Conservation (phyloP, 176 grass and related monocot species). For the Avena sativa region DNA sequence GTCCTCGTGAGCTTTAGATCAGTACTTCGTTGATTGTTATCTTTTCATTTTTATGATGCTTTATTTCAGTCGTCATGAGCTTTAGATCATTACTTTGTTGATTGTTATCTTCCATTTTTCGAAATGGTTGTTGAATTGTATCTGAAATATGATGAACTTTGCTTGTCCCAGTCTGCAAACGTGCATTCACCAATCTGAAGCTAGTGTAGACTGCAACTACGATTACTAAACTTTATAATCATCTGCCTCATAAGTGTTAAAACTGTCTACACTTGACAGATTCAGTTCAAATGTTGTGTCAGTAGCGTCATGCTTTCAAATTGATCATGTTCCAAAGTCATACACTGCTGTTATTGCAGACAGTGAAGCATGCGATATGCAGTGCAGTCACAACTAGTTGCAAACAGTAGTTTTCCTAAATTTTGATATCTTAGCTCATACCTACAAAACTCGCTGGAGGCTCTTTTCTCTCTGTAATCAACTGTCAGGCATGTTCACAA, state of each 20-base stretch:
- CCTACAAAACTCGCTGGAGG: not conserved
- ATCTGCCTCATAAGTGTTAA: not conserved
- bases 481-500: not conserved
- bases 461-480: not conserved
- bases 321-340: not conserved
- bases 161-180: not conserved
- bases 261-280: not conserved
- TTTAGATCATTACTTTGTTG: too few relatives aligned
- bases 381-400: too few relatives aligned
- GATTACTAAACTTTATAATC: not conserved
- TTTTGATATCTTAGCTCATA: not conserved
- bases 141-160: not conserved
- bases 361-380: too few relatives aligned
- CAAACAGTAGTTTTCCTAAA: too few relatives aligned
- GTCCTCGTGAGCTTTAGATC: too few relatives aligned
- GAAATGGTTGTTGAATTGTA: too few relatives aligned
- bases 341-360: too few relatives aligned
- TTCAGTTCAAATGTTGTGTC: not conserved
- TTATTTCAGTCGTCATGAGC: too few relatives aligned
- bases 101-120: too few relatives aligned
- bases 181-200: not conserved
- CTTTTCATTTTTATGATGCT: too few relatives aligned
- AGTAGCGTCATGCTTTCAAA: not conserved
- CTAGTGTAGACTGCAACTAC: too few relatives aligned
- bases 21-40: too few relatives aligned